Percentiles rank a stretch among this genome's conserved stretches.
These are phyloP conservation scores for Penicillium crustosum DNA, from an alignment of 2,329 filamentous ascomycete species.

Conservation along the genomic window DNA sequence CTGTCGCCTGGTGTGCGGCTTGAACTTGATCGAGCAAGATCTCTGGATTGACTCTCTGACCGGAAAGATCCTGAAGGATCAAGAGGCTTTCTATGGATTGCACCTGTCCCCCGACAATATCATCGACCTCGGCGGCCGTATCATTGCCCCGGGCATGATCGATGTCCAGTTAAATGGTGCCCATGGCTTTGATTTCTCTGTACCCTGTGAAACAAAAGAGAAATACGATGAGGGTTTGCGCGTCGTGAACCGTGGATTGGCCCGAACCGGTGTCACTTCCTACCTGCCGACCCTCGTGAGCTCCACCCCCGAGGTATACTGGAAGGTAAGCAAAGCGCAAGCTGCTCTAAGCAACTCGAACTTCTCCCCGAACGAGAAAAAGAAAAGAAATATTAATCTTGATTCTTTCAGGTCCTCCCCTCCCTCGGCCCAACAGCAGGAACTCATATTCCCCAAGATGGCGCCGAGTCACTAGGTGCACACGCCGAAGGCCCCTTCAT, in stretches of 20 bases:
- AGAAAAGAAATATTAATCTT: not conserved
- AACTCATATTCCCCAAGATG: constrained; percentile 60
- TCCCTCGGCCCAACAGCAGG: constrained; percentile 71
- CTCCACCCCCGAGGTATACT: constrained; percentile 77
- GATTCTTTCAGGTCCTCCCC: constrained; percentile 57
- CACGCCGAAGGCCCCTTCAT: constrained; percentile 92
- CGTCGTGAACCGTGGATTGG: constrained; percentile 68
- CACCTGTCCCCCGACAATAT: constrained; percentile 64
- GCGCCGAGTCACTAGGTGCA: constrained; percentile 83
- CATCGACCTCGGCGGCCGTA: constrained; percentile 77
- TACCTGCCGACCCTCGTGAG: constrained; percentile 80
- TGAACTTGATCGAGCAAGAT: constrained; percentile 69
- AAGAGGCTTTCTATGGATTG: constrained; percentile 56
- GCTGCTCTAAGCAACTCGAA: not conserved
- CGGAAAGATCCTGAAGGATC: constrained; percentile 76
- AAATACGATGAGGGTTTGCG: constrained; percentile 72
- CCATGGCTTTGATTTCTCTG: constrained; percentile 89
- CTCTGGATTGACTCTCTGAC: constrained; percentile 83
- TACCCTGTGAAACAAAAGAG: constrained; percentile 63
- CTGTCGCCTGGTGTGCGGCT: constrained; percentile 71
- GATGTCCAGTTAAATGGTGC: constrained; percentile 91
- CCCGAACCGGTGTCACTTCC: constrained; percentile 80
- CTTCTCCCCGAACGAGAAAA: not conserved
- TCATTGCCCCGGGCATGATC: constrained; percentile 82
- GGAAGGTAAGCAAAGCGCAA: constrained; percentile 54